These are phyloP conservation scores for Umbelopsis sp. DNA, from an alignment of 192 early-diverging fungal species.

Conservation along the genomic window DNA sequence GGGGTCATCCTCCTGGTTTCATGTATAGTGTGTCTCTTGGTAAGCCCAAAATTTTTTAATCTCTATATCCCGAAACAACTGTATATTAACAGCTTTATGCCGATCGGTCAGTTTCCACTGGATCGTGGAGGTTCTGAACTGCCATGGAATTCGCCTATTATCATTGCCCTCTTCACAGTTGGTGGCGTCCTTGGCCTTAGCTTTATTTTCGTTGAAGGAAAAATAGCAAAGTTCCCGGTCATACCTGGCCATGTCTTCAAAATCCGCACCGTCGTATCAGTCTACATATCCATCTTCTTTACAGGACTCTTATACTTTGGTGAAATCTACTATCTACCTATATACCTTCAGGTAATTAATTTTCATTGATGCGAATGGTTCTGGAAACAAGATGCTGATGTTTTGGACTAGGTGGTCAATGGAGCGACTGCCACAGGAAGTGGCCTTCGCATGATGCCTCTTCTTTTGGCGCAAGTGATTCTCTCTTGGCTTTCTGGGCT, in stretches of 20 bases:
- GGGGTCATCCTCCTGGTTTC: constrained; percentile 45
- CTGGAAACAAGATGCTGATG: too few relatives aligned
- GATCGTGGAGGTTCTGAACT: constrained; percentile 72
- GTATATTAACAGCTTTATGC: background rate
- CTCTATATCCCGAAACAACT: background rate
- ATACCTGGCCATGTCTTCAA: constrained; percentile 66
- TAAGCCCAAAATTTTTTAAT: constrained; percentile 5
- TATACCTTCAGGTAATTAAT: constrained; percentile 61
- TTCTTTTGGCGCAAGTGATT: constrained; percentile 68
- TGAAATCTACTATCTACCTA: constrained; percentile 66
- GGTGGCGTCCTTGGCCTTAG: constrained; percentile 45
- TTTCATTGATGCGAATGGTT: background rate
- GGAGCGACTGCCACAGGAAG: constrained; percentile 65
- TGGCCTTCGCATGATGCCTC: constrained; percentile 74
- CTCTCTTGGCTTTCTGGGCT: constrained; percentile 65
- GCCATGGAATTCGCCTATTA: constrained; percentile 63
- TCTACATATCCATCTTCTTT: constrained; percentile 49
- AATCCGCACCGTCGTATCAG: constrained; percentile 40
- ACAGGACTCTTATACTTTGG: constrained; percentile 37
- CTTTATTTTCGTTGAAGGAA: constrained; percentile 70
- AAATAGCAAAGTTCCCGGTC: constrained; percentile 66
- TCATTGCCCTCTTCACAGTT: constrained; percentile 55
- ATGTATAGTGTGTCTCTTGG: constrained; percentile 57
- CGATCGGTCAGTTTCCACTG: constrained; percentile 43
- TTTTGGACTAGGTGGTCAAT: constrained; percentile 48